These are phyloP conservation scores for Wickerhamomyces kurtzmanii DNA, from an alignment of 805 yeast genomes.

Conservation along the genomic window DNA sequence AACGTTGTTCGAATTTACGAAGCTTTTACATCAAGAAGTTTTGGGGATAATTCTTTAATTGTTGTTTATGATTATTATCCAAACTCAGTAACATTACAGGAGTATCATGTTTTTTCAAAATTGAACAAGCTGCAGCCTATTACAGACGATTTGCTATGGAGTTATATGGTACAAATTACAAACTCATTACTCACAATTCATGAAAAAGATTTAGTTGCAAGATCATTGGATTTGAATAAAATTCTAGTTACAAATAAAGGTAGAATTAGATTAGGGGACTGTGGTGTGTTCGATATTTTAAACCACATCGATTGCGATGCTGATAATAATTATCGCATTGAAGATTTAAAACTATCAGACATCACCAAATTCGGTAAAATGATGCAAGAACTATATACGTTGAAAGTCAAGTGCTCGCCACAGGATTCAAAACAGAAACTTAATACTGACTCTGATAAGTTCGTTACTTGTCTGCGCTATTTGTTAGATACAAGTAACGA, in stretches of 20 bases:
- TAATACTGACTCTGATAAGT: too few relatives aligned
- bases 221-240: slow-evolving; percentile 55
- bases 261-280: slow-evolving; percentile 60
- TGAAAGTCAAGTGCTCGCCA: too few relatives aligned
- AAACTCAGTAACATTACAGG: slow-evolving; percentile 57
- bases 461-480: too few relatives aligned
- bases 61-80: slow-evolving; percentile 85
- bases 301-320: slow-evolving; percentile 22
- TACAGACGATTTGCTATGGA: slow-evolving; percentile 66
- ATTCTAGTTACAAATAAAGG: slow-evolving; percentile 65
- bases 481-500: slow-evolving; percentile 18
- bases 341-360: slow-evolving; percentile 42
- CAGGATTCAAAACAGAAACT: too few relatives aligned
- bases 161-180: slow-evolving; percentile 63
- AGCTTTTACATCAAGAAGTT: slow-evolving; percentile 79
- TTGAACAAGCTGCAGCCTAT: slow-evolving; percentile 32
- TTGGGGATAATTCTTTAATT: slow-evolving; percentile 70
- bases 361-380: slow-evolving; percentile 47
- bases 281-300: slow-evolving; percentile 65
- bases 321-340: slow-evolving; percentile 9
- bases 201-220: slow-evolving; percentile 49
- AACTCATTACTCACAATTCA: slow-evolving; percentile 65
- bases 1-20: slow-evolving; percentile 64
- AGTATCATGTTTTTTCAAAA: slow-evolving; percentile 47
- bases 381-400: slow-evolving; percentile 48